Base-by-base conservation (phyloP, 306 rosid species). In the Dicorynia guianensis region DNA sequence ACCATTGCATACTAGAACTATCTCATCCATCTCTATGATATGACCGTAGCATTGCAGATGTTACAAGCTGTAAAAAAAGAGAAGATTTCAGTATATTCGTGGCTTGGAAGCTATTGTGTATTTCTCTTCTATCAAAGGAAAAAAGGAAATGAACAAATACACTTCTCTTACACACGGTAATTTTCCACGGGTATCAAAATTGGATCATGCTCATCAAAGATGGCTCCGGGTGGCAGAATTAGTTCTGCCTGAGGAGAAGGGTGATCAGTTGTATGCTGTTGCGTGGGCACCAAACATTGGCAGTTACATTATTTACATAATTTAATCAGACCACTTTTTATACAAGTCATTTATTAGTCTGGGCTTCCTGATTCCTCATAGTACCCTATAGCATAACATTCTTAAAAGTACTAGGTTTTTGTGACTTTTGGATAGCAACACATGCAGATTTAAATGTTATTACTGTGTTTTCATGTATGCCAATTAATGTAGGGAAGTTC, bases 251-350 rank as follows among this genome's bases (percentile, higher is more conserved):
- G 91, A 67, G 60, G 90, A 92, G 60, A 90, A 77, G 76, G 85
- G 88, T 42, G 90, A 89, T 84, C 86, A 52, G 82, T 96, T 95
- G 64, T 82, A 89, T 84, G 85, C 88, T 13, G 96, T 86, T 55
- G 89, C 96, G 13, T 95, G 99, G 99, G 97, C 97, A 38, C 93
- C 97, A 69, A 92, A 95, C 74, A 87, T 89, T 87, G 99, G 99
- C 82, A 87, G 99, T 97, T 95, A 39, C 67, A 35, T 54, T 80
- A 15, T 63, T 42, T 67, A 61, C 76, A 66, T 76, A 63, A 36
- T 42, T 42, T 63, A 38, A 62, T 77, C 1, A 11, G 13, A 36
- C 4, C 11, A 7, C 53, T 7, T 54, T 25, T 56, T 59, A 17
- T 76, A 25, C 11, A 33, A n/a, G 62, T 38, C 48, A 63, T 40